phyloP scores from a whole-genome alignment of 371 early-diverging fungal genomes.

The Haplosporangium sp. region DNA sequence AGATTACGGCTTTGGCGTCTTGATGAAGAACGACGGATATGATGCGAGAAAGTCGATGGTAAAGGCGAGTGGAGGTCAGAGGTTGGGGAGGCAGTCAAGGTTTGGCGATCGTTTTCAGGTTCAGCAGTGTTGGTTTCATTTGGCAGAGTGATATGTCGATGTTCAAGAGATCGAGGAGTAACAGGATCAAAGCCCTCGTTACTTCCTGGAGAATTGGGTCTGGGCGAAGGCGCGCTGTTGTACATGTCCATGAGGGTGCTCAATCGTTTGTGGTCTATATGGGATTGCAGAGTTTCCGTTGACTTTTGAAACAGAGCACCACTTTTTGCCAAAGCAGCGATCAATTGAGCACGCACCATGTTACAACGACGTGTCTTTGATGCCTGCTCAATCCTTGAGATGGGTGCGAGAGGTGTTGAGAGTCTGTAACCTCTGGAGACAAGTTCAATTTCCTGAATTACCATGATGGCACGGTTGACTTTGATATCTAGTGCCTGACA shows the following conservation, averaged over 20 bases:
- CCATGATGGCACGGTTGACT: conserved; percentile 70
- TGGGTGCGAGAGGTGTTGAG: conserved; percentile 72
- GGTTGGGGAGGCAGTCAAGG: conserved; percentile 34
- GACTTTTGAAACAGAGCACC: conserved; percentile 48
- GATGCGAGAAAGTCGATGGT: conserved; percentile 35
- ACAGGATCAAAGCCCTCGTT: conserved; percentile 17
- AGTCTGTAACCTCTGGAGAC: conserved; percentile 79
- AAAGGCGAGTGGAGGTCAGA: conserved; percentile 19
- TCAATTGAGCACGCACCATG: conserved; percentile 54
- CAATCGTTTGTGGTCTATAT: conserved; percentile 50
- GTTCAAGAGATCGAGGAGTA: conserved; percentile 9
- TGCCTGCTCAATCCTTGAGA: conserved; percentile 75
- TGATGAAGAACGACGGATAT: conserved; percentile 32
- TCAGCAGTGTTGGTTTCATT: conserved; percentile 3
- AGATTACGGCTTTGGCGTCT: conserved; percentile 31
- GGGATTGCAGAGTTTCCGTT: conserved; percentile 54
- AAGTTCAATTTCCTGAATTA: conserved; percentile 79
- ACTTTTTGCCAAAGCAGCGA: conserved; percentile 44
- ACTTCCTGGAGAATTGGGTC: conserved; percentile 21
- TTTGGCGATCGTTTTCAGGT: conserved; percentile 19
- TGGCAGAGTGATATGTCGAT: conserved; percentile 5
- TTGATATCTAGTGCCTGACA: conserved; percentile 68
- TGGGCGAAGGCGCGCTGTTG: conserved; percentile 37
- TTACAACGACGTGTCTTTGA: conserved; percentile 66
- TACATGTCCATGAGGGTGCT: conserved; percentile 55